phyloP scores from a whole-genome alignment of 495 filamentous ascomycete genomes.

The Annulohypoxylon maeteangense region DNA sequence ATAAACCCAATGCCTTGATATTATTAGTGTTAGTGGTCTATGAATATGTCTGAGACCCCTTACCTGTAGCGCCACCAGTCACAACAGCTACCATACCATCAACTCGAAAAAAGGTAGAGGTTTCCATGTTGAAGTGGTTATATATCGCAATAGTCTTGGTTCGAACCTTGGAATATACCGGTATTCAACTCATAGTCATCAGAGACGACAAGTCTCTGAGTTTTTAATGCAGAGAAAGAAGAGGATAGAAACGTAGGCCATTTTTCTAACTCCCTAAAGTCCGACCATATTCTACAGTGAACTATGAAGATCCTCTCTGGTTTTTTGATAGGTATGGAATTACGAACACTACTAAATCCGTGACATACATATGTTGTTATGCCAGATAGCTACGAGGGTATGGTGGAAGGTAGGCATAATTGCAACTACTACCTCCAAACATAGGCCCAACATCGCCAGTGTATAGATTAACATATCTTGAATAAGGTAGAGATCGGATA shows the following conservation, averaged over 20 bases:
- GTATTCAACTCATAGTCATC: background rate
- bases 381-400: background rate
- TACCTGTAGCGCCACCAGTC: slow-evolving; percentile 67
- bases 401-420: background rate
- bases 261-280: background rate
- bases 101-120: slow-evolving; percentile 51
- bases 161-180: background rate
- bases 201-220: background rate
- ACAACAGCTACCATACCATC: slow-evolving; percentile 66
- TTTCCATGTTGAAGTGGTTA: slow-evolving; percentile 1
- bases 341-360: background rate
- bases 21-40: background rate
- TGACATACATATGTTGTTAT: background rate
- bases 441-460: background rate
- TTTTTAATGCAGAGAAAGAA: background rate
- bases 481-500: background rate
- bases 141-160: background rate
- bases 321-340: background rate
- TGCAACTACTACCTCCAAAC: background rate
- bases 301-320: background rate
- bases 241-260: background rate
- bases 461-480: background rate
- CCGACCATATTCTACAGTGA: background rate
- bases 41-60: background rate
- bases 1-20: slow-evolving; percentile 69